These are phyloP conservation scores for Aspergillus avenaceus DNA, from an alignment of 495 filamentous ascomycete genomes.

Conservation along the genomic window DNA sequence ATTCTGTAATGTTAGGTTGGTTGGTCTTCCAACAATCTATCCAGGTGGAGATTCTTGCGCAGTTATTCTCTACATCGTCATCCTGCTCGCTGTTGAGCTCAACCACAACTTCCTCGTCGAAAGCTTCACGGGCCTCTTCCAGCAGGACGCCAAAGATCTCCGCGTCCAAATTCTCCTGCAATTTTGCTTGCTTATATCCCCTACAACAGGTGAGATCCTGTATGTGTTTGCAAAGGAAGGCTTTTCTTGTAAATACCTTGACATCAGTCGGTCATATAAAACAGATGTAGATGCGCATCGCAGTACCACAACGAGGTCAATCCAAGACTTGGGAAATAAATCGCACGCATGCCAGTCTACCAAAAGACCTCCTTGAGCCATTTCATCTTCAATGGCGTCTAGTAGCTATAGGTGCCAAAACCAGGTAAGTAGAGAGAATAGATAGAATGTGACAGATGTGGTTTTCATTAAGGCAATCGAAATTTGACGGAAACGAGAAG, in stretches of 20 bases:
- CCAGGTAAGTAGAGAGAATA: slow-evolving; percentile 11
- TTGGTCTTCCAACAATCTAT: slow-evolving; percentile 74
- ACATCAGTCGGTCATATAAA: slow-evolving; percentile 79
- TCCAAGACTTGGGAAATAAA: slow-evolving; percentile 87
- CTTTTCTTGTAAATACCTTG: slow-evolving; percentile 45
- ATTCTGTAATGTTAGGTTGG: slow-evolving; percentile 23
- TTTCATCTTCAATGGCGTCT: slow-evolving; percentile 81
- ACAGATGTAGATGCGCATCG: slow-evolving; percentile 66
- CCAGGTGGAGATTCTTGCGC: slow-evolving; percentile 81
- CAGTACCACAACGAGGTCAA: slow-evolving; percentile 92
- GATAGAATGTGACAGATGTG: background rate
- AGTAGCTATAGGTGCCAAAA: slow-evolving; percentile 56
- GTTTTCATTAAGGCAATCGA: background rate
- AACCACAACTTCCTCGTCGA: slow-evolving; percentile 83
- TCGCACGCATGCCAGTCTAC: slow-evolving; percentile 99
- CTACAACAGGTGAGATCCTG: slow-evolving; percentile 30
- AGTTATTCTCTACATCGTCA: slow-evolving; percentile 82
- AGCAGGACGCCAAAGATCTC: slow-evolving; percentile 96
- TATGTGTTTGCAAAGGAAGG: slow-evolving; percentile 1
- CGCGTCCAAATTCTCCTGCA: slow-evolving; percentile 93
- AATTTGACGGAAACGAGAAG: background rate
- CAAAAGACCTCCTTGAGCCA: slow-evolving; percentile 76
- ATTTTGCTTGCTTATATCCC: slow-evolving; percentile 75
- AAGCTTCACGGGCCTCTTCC: slow-evolving; percentile 84
- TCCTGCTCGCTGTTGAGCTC: slow-evolving; percentile 78